phyloP scores from a whole-genome alignment of 2,329 filamentous ascomycete genomes.

The Claviceps monticola region DNA sequence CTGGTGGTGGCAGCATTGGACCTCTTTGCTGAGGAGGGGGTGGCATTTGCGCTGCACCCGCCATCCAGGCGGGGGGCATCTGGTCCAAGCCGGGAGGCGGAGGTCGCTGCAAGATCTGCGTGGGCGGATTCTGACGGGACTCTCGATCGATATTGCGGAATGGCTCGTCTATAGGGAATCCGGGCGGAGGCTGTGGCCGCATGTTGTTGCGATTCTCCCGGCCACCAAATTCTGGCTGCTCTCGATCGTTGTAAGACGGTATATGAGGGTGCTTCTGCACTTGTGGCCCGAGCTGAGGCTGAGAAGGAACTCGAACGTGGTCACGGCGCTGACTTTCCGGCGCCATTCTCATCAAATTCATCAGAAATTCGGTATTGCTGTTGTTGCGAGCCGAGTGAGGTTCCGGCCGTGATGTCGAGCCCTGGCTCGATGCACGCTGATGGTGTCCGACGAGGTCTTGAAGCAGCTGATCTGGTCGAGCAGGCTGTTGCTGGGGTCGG shows the following conservation, averaged over 20 bases:
- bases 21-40: slow-evolving; percentile 27
- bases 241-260: slow-evolving; percentile 32
- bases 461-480: slow-evolving; percentile 44
- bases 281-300: slow-evolving; percentile 7
- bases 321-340: slow-evolving; percentile 38
- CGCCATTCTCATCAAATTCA: slow-evolving; percentile 58
- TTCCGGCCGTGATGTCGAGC: slow-evolving; percentile 30
- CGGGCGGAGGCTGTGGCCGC: slow-evolving; percentile 32
- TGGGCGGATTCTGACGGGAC: slow-evolving; percentile 37
- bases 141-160: slow-evolving; percentile 37
- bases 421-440: slow-evolving; percentile 39
- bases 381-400: slow-evolving; percentile 32
- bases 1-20: slow-evolving; percentile 49
- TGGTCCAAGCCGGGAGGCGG: slow-evolving; percentile 47
- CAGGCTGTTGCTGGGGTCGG: slow-evolving; percentile 34
- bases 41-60: slow-evolving; percentile 28
- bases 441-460: slow-evolving; percentile 48
- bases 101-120: slow-evolving; percentile 52
- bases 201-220: slow-evolving; percentile 22
- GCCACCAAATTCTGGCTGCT: slow-evolving; percentile 28
- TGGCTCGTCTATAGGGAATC: slow-evolving; percentile 38
- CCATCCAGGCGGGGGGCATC: slow-evolving; percentile 43
- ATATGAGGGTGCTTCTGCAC: slow-evolving; percentile 28
- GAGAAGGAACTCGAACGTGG: slow-evolving; percentile 18
- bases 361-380: slow-evolving; percentile 69